Evolutionary conservation across 192 early-diverging fungal species (phyloP), one percentile per base, ranked within the genome.

Genomic region (Bifiguratus adelaidae): DNA sequence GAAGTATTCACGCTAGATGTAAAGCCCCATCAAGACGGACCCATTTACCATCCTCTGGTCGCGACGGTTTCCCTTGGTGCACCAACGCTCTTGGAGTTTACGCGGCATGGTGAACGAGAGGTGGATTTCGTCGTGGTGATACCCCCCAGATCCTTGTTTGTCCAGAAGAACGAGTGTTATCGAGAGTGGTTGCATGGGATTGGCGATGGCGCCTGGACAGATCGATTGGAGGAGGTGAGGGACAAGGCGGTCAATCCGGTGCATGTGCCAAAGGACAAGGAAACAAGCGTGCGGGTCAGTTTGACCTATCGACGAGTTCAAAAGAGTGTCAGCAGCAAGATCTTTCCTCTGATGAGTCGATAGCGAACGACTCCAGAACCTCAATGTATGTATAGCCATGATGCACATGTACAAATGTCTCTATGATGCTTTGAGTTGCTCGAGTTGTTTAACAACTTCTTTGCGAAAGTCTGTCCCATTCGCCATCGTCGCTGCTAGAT

Each of bases 1-100:
- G n/a, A n/a, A n/a, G n/a, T n/a, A n/a, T n/a, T n/a, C n/a, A n/a
- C n/a, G n/a, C n/a, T n/a, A n/a, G n/a, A n/a, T n/a, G n/a, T n/a
- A 3, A 42, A 68, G 64, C 67, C 62, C 8, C 72, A 74, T 37
- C 57, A 62, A 24, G 72, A 74, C 22, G 72, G 72, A 9, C 72
- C 72, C 4, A 53, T 67, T 4, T 74, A 74, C 30, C 43, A 65
- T 9, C 72, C 72, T 6, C 68, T 61, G 13, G 72, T 74, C 0
- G 68, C 70, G 5, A 74, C 72, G 12, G 29, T 74, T 1, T 61
- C 72, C 2, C 30, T 74, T 2, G 57, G 52, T 5, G 65, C 72
- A 3, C 65, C 71, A 38, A 60, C 59, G 7, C 30, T 74, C 11
- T 58, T 74, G 21, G 55, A 74, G 24, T 74, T 74, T 37, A 66